phyloP scores from a whole-genome alignment of 2,329 filamentous ascomycete genomes.

The Cladosporium phlei region DNA sequence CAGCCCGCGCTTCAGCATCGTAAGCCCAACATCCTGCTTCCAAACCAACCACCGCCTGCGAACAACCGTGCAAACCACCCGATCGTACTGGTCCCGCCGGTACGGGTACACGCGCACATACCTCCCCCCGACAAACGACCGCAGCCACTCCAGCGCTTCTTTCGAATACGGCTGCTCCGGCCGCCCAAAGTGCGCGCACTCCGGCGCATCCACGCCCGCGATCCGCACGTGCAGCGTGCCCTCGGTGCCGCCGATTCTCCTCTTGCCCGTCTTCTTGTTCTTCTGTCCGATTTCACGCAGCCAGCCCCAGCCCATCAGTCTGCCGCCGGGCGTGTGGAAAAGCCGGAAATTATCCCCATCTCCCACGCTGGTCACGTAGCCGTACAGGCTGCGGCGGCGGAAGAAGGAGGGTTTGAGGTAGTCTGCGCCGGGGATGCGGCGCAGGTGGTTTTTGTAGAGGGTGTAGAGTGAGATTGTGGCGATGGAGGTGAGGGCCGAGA shows the following conservation, averaged over 20 bases:
- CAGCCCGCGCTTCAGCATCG: conserved; percentile 80
- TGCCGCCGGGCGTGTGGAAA: conserved; percentile 91
- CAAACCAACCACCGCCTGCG: conserved; percentile 43
- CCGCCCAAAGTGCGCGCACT: conserved; percentile 85
- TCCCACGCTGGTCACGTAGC: conserved; percentile 85
- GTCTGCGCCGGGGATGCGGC: conserved; percentile 72
- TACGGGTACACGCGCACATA: conserved; percentile 80
- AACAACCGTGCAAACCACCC: conserved; percentile 80
- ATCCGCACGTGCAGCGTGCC: conserved; percentile 73
- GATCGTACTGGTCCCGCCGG: conserved; percentile 84
- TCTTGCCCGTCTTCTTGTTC: conserved; percentile 19
- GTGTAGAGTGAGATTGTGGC: conserved; percentile 52
- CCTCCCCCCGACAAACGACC: conserved; percentile 62
- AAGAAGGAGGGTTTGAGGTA: conserved; percentile 73
- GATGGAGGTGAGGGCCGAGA: conserved; percentile 49
- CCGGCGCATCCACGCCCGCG: conserved; percentile 89
- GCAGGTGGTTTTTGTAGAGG: conserved; percentile 67
- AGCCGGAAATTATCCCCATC: conserved; percentile 95
- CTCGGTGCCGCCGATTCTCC: conserved; percentile 43
- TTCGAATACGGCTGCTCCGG: conserved; percentile 77
- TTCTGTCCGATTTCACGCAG: conserved; percentile 19
- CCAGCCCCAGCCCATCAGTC: conserved; percentile 76
- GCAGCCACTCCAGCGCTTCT: conserved; percentile 81
- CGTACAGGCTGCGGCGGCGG: conserved; percentile 70
- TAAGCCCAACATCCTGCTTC: conserved; percentile 75